Evolutionary conservation across 768 basidiomycete species (phyloP), one percentile per base, ranked within the genome.

Genomic region (Thelephora aurantiotincta): DNA sequence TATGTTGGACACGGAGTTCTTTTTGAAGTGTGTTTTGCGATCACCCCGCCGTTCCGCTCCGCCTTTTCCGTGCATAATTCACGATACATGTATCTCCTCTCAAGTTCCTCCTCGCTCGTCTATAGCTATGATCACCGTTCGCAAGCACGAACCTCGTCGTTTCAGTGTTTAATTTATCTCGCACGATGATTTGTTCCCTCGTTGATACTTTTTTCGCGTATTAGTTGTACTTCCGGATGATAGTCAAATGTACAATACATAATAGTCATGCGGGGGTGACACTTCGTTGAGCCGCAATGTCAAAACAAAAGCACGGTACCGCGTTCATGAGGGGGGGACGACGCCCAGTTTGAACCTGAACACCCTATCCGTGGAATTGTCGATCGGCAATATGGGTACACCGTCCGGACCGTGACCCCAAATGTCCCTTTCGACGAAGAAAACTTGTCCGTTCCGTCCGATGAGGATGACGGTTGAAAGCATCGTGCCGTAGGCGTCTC

Each of bases 401-500:
- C 68, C 77, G 23, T 71, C 63, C 4, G 54, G 44, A 36, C 52
- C 62, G 46, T 75, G 55, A 46, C 57, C 59, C 80, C 80, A 88
- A 22, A 76, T 66, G 56, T 89, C 85, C 42, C 82, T 65, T 60
- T 90, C 87, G 41, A 82, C 65, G 55, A 86, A 88, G 14, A 75
- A 48, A 7, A 73, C 83, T 38, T 70, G 61, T 22, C 83, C 80
- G 45, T 69, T 68, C 51, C 70, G 73, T 48, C 68, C 68, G 16
- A 90, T 65, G 48, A 90, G 71, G 44, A 90, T 57, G 35, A 85
- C 74, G 2, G 82, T 87, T 37, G 86, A 74, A 46, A 83, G 60
- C 13, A 86, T 79, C 33, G 87, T 90, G 38, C 73, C 86, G 56
- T 84, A 86, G 50, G 58, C 59, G 20, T 30, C 47, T 49, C 57